Evolutionary conservation across 441 rosid species (phyloP), one percentile per base, ranked within the genome.

Genomic region (Isatis lusitanica): DNA sequence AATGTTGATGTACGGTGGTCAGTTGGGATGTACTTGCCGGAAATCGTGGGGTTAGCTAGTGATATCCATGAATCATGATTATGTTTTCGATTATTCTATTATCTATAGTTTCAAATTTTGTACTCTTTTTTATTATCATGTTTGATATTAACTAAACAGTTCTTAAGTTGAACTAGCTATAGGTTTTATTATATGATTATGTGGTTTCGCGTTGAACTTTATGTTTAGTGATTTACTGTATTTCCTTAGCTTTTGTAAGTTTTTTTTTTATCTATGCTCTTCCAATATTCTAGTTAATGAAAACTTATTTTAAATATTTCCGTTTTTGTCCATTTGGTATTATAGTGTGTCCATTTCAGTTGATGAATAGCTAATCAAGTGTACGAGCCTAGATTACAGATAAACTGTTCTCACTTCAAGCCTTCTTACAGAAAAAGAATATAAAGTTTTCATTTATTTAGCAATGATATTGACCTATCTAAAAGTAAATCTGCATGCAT

Each of bases 1-100:
- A 15, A 65, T 43, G 73, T 65, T 66, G 53, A 77, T 65, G 76
- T 77, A 50, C 76, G 80, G 76, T 43, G 7, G 18, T 71, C 71
- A 63, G 55, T 7, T 66, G 9, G 80, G 69, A 0, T 71, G 73
- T 71, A 51, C 58, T 66, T 52, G 39, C 69, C 59, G 64, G 9
- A 65, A 26, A 43, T 43, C 76, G 28, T 66, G 58, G 63, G 76
- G 71, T 4, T 76, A 76, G 57, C 31, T 63, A n/a, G 17, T 21
- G 16, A 60, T 66, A 15, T n/a, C 24, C 15, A 8, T n/a, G n/a
- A n/a, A n/a, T 53, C 43, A 26, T 36, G 24, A 30, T 47, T 57
- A 21, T 74, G 35, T 38, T 66, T 43, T 35, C 53, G 60, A 16
- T 6, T 28, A 26, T 43, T 63, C 16, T 62, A 7, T 40, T 43